These are phyloP conservation scores for Lentinula sp. DNA, from an alignment of 768 basidiomycete species.

Conservation along the genomic window DNA sequence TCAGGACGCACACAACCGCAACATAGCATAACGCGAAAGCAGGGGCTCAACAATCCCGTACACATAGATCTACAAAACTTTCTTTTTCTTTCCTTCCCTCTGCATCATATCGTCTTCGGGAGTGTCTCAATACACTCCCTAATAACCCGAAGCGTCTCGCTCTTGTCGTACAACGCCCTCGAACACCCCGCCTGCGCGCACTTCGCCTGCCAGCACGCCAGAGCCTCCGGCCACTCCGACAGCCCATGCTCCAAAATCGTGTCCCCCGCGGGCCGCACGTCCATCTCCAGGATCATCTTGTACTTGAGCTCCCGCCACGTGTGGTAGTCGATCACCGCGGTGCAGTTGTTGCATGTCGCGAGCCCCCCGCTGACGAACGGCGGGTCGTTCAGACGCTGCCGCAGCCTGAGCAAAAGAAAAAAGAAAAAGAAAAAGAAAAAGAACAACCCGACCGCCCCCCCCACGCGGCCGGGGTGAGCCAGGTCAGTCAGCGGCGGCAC, in stretches of 20 bases:
- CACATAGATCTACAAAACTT: too few species aligned
- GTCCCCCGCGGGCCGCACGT: constrained; percentile 53
- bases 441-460: too few species aligned
- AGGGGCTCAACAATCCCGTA: too few species aligned
- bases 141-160: constrained; percentile 46
- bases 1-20: too few species aligned
- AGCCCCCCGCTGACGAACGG: constrained; percentile 48
- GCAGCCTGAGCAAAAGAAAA: constrained; percentile 23
- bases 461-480: too few species aligned
- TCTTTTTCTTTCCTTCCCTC: too few species aligned
- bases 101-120: constrained; percentile 27
- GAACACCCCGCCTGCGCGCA: constrained; percentile 40
- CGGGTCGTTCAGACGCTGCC: constrained; percentile 42
- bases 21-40: too few species aligned
- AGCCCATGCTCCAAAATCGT: constrained; percentile 45
- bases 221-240: constrained; percentile 50
- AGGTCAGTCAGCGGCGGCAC: too few species aligned
- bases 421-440: too few species aligned
- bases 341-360: constrained; percentile 49
- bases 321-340: constrained; percentile 43
- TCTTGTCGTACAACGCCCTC: constrained; percentile 51
- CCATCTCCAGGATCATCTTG: constrained; percentile 51
- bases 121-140: constrained; percentile 46
- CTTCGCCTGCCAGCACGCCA: constrained; percentile 53
- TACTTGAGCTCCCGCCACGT: constrained; percentile 64